Evolutionary conservation across 1,284 basidiomycete species (phyloP).

Genomic region (Tilletia setariae): DNA sequence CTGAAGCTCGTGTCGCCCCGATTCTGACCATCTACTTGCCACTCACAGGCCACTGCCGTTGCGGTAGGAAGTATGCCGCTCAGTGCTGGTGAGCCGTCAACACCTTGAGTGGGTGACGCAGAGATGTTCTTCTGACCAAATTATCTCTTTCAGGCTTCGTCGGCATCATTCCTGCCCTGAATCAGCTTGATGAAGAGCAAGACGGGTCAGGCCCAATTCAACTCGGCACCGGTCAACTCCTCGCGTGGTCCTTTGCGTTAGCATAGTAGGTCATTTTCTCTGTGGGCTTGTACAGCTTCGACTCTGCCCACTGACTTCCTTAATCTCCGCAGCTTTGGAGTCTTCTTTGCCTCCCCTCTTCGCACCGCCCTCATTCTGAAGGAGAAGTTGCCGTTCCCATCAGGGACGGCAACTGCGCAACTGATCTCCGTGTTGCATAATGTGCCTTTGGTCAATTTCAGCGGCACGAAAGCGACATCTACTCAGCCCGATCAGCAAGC

Average conservation of each 20-base stretch:
- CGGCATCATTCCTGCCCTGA: constrained; percentile 86
- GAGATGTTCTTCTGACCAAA: not conserved
- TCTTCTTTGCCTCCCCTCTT: constrained; percentile 88
- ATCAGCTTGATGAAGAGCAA: constrained; percentile 68
- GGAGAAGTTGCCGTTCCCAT: constrained; percentile 88
- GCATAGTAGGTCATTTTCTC: constrained; percentile 21
- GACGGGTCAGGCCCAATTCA: constrained; percentile 74
- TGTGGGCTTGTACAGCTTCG: not conserved
- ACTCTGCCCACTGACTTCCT: not conserved
- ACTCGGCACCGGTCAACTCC: constrained; percentile 24
- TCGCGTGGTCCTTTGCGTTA: constrained; percentile 31
- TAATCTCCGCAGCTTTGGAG: constrained; percentile 60
- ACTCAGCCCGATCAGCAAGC: not conserved
- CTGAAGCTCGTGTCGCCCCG: not conserved
- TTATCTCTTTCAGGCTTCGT: constrained; percentile 67
- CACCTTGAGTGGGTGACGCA: not conserved
- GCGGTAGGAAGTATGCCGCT: constrained; percentile 75
- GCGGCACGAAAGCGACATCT: constrained; percentile 13
- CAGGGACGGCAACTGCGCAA: constrained; percentile 91
- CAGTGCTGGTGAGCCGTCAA: constrained; percentile 61
- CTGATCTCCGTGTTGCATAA: constrained; percentile 86
- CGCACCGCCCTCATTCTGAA: constrained; percentile 92
- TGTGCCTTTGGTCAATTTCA: constrained; percentile 63
- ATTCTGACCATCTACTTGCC: not conserved
- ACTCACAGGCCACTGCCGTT: constrained; percentile 72